Conservation (phyloP, 2,329 filamentous ascomycete species). For the Grosmannia penicillata region DNA sequence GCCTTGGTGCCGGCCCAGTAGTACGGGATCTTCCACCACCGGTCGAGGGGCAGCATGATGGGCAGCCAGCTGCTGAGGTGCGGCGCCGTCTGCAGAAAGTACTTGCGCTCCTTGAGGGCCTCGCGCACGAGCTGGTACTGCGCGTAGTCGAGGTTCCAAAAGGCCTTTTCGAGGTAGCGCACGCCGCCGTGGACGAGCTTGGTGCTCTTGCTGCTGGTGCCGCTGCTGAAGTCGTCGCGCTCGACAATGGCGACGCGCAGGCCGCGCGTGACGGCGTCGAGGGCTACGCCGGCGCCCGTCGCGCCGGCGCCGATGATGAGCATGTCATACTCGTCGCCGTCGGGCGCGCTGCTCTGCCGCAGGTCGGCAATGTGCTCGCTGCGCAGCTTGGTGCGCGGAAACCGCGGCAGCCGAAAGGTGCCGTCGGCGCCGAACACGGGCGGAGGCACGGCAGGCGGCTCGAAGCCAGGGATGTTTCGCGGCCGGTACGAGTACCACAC, state of each 20-base stretch:
- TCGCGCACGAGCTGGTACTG: conserved; percentile 72
- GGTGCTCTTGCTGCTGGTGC: conserved; percentile 76
- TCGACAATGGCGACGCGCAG: conserved; percentile 70
- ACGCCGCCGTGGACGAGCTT: conserved; percentile 79
- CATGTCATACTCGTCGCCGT: conserved; percentile 52
- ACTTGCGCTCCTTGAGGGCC: conserved; percentile 67
- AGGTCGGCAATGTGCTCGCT: conserved; percentile 50
- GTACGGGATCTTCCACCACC: conserved; percentile 72
- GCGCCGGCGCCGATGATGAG: conserved; percentile 68
- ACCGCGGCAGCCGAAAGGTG: conserved; percentile 49
- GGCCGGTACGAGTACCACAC: conserved; percentile 47
- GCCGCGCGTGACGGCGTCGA: conserved; percentile 67
- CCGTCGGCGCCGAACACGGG: conserved; percentile 56
- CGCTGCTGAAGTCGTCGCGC: conserved; percentile 68
- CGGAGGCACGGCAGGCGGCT: conserved; percentile 53
- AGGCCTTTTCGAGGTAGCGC: conserved; percentile 72
- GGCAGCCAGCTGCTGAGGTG: conserved; percentile 70
- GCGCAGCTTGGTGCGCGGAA: conserved; percentile 47
- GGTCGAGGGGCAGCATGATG: conserved; percentile 69
- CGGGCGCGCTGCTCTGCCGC: conserved; percentile 25
- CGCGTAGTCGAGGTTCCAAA: conserved; percentile 73
- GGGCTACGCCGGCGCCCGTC: conserved; percentile 65
- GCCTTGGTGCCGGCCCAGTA: conserved; percentile 59
- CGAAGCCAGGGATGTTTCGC: conserved; percentile 55
- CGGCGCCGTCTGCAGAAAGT: conserved; percentile 69